Base-by-base conservation (phyloP, 805 yeast genomes). In the Suhomyces sp. region DNA sequence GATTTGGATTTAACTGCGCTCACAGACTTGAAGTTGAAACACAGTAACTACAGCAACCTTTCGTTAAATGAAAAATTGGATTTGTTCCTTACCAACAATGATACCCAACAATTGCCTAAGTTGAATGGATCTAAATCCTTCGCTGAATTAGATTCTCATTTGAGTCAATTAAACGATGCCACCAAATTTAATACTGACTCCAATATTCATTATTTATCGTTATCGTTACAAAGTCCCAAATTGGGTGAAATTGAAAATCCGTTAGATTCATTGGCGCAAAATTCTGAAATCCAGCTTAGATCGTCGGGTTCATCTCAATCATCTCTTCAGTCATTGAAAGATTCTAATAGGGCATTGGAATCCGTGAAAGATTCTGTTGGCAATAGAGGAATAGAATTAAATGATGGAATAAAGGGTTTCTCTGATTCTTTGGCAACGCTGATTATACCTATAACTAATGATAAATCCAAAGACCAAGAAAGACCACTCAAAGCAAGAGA, bases 1-100 rank as follows among this genome's bases (percentile, higher is more conserved):
- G 48, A 42, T 13, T 28, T 44, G 8, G 56, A 52, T 27, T 19
- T 31, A 17, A 24, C 39, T 3, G 28, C 48, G 1, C 36, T 54
- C 14, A 45, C 47, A 11, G 36, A 42, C 7, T 36, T 50, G 32
- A 53, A 46, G 30, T 39, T 56, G 21, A 49, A 46, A 56, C 60
- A 43, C 40, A 38, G 47, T 25, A 40, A 52, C 36, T 46, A 47
- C 48, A 39, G 60, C 50, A 51, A 58, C 56, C 31, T 66, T 26
- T 51, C 69, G 2, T 51, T 74, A 25, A 68, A 68, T 40, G 71
- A 74, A 40, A 72, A 68, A 46, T 54, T 74, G 36, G 72, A 69
- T 36, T 56, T 72, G 2, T 69, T 65, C 28, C 53, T 74, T 11
- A 55, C 56, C 19, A 36, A 45, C 18, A 41, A 37, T 16, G 15